Evolutionary conservation across 1,139 yeast species (phyloP), one percentile per base, ranked within the genome.

Genomic region (Fermentozyma sake): DNA sequence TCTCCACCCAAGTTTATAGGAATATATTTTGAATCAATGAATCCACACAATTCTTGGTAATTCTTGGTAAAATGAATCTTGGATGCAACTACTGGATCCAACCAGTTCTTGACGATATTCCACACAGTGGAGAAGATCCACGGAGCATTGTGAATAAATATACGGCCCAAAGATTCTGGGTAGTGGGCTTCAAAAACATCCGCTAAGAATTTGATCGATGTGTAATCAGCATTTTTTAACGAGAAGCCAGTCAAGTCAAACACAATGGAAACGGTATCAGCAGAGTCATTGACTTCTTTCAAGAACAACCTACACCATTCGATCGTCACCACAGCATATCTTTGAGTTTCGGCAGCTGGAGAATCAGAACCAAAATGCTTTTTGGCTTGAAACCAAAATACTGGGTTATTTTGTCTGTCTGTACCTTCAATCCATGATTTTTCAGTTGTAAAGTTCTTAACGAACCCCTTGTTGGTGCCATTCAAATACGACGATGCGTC

Each of bases 101-200:
- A 50, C 72, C 72, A 67, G 31, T 52, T 50, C 39, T 63, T 64
- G 30, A 67, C 61, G 24, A 66, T 53, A 32, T 59, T 65, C 73
- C 73, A 67, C 12, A 66, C 64, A 6, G 70, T 61, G 14, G 61
- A 57, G 40, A 67, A 66, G 24, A 67, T 61, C 73, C 73, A 66
- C n/a, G 72, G 73, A 4, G 73, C 72, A 33, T 64, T 65, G 41
- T 54, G 64, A 34, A 67, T 59, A 27, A 63, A 51, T 18, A 67
- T 53, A 14, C 42, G 39, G 6, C 67, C 70, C 50, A 67, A 60
- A 33, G 57, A 53, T 42, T 67, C 72, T n/a, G 73, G 73, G 38
- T 65, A 67, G 34, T 66, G 68, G 6, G 72, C 71, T 46, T 66
- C 72, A 37, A 67, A 64, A 19, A 58, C 61, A 29, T 61, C 65